Evolutionary conservation across 169 alveolate genomes (phyloP).

Genomic region (Cryptosporidium baileyi): DNA sequence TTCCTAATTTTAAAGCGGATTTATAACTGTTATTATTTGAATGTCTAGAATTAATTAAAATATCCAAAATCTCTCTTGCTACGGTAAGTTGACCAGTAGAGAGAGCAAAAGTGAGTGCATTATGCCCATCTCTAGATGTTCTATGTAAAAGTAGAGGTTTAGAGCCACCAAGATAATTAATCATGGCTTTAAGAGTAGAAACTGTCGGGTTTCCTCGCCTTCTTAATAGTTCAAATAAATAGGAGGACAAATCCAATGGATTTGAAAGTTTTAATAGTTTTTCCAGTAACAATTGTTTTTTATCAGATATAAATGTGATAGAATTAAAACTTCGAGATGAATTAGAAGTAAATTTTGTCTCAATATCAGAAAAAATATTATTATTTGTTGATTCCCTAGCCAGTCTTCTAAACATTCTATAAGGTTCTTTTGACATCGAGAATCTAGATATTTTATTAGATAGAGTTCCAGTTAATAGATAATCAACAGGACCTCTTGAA

Average conservation of each 20-base stretch:
- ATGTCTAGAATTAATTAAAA: constrained; percentile 8
- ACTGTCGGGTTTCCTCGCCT: constrained; percentile 57
- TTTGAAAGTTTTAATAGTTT: constrained; percentile 23
- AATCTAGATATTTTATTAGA: neutral
- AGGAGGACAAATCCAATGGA: constrained; percentile 52
- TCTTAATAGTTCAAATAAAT: constrained; percentile 38
- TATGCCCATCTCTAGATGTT: constrained; percentile 60
- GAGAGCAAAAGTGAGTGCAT: constrained; percentile 63
- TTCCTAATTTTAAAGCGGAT: constrained; percentile 52
- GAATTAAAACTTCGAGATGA: neutral
- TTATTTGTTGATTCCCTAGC: neutral
- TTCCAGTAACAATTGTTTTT: constrained; percentile 11
- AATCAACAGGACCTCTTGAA: constrained; percentile 58
- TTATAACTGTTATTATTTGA: constrained; percentile 14
- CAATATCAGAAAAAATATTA: neutral
- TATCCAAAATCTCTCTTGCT: constrained; percentile 56
- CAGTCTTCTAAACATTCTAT: neutral
- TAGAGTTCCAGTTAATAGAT: constrained; percentile 8
- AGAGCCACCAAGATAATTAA: constrained; percentile 24
- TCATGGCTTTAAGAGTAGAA: constrained; percentile 37
- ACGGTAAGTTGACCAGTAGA: constrained; percentile 57
- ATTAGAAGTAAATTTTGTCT: neutral
- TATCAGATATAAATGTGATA: constrained; percentile 17
- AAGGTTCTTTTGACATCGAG: neutral
- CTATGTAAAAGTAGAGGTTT: constrained; percentile 17